These are phyloP conservation scores for Wickerhamiella spandovensis DNA, from an alignment of 805 yeast genomes.

Conservation along the genomic window DNA sequence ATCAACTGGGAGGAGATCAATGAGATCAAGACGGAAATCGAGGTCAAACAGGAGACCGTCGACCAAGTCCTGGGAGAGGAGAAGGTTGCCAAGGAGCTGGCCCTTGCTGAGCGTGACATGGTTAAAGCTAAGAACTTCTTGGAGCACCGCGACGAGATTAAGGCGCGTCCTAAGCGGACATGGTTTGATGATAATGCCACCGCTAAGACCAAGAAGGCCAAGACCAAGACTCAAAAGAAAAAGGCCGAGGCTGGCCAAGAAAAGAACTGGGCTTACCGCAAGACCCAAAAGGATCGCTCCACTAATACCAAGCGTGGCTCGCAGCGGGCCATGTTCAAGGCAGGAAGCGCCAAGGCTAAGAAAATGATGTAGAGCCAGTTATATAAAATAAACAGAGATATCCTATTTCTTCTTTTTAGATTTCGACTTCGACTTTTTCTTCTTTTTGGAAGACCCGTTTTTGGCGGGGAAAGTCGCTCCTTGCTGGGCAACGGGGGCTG, in stretches of 20 bases:
- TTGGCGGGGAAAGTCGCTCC: no score
- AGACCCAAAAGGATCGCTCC: conserved; percentile 60
- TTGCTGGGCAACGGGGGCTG: no score
- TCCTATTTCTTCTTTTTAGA: conserved; percentile 5
- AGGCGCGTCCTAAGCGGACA: conserved; percentile 84
- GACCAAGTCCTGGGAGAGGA: conserved; percentile 80
- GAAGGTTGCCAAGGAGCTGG: conserved; percentile 70
- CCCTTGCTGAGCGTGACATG: conserved; percentile 83
- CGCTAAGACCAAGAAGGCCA: conserved; percentile 28
- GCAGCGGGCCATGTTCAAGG: conserved; percentile 13
- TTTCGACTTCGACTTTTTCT: conserved; percentile 7
- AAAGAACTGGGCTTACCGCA: conserved; percentile 54
- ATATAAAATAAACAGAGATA: neutral
- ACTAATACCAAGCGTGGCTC: conserved; percentile 15
- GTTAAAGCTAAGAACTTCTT: conserved; percentile 74
- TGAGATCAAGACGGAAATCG: conserved; percentile 46
- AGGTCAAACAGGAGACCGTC: conserved; percentile 43
- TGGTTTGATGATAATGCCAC: conserved; percentile 61
- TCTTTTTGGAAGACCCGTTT: neutral
- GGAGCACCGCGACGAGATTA: conserved; percentile 68
- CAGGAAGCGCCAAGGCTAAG: conserved; percentile 12
- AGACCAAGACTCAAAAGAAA: conserved; percentile 50
- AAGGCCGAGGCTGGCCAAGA: conserved; percentile 47
- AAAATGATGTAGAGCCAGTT: neutral
- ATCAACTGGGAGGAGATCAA: conserved; percentile 87